Evolutionary conservation across 179 eudicot genomes (phyloP).

Genomic region (Beta lomatogona): DNA sequence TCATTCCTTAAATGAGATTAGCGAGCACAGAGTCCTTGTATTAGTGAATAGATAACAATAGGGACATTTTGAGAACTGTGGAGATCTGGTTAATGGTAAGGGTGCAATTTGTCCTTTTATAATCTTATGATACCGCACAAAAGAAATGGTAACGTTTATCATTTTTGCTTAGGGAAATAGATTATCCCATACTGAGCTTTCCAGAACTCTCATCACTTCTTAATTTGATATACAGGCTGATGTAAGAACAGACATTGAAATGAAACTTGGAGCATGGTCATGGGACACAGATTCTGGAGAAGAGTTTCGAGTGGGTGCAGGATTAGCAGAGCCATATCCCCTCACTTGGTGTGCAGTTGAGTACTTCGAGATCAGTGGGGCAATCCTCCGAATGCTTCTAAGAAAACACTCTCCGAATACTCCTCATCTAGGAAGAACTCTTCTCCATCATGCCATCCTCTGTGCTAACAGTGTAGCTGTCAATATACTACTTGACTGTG

Average conservation of each 20-base stretch:
- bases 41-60: too few relatives aligned
- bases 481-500: constrained; percentile 49
- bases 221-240: constrained; percentile 46
- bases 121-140: too few relatives aligned
- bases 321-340: constrained; percentile 82
- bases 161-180: background rate
- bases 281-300: constrained; percentile 86
- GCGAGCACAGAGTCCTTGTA: too few relatives aligned
- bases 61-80: too few relatives aligned
- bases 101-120: too few relatives aligned
- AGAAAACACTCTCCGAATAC: constrained; percentile 38
- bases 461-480: constrained; percentile 57
- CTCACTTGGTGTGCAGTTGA: constrained; percentile 91
- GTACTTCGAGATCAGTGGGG: constrained; percentile 74
- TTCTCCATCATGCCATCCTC: constrained; percentile 87
- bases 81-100: too few relatives aligned
- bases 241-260: constrained; percentile 54
- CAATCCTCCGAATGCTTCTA: constrained; percentile 68
- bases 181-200: background rate
- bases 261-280: constrained; percentile 92
- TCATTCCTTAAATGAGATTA: too few relatives aligned
- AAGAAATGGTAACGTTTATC: background rate
- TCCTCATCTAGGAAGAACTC: constrained; percentile 70
- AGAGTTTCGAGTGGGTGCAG: constrained; percentile 93
- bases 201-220: background rate